Evolutionary conservation across 306 rosid genomes (phyloP), one percentile per base, ranked within the genome.

Genomic region (Hylodesmum podocarpum): DNA sequence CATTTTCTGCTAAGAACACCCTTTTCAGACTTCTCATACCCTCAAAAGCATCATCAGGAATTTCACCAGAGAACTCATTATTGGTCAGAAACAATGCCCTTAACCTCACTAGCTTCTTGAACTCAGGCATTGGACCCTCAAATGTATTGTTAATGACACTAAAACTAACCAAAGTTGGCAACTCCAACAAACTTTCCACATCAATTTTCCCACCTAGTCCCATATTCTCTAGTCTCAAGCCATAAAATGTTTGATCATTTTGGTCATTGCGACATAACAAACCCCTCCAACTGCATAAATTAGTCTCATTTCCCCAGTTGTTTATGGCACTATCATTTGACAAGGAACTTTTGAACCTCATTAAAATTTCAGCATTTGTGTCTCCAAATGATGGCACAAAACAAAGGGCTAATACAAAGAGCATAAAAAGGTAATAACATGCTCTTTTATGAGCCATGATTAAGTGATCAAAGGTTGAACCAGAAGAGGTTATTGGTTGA

Each of bases 241-340:
- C 89, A 19, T 16, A 28, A 9, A 83, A 69, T 16, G 0, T 71
- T 1, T 61, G 78, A 5, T 73, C 49, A 0, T 4, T 71, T 1
- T 61, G 78, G 6, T 73, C 49, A 0, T 4, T 6, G 18, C 0
- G 1, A 79, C 98, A 93, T 34, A 67, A 40, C 51, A 91, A 6
- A 29, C 97, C 97, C 10, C 6, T 1, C 98, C 98, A 93, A 1
- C 1, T 53, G 86, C 96, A 91, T 2, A 89, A 46, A 18, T 28
- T 57, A 10, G 89, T 37, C 25, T 51, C 49, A n/a, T 76, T 67
- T 84, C 89, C 75, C 96, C 98, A 91, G 46, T 80, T 54, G 31
- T 19, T 19, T 24, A 91, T 65, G 15, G 86, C 91, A 2, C 31
- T 0, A 21, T 11, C 2, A 46, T 86, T 82, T 15, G 87, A 77